Evolutionary conservation across 345 rosid species (phyloP).

Genomic region (Balakata baccata): DNA sequence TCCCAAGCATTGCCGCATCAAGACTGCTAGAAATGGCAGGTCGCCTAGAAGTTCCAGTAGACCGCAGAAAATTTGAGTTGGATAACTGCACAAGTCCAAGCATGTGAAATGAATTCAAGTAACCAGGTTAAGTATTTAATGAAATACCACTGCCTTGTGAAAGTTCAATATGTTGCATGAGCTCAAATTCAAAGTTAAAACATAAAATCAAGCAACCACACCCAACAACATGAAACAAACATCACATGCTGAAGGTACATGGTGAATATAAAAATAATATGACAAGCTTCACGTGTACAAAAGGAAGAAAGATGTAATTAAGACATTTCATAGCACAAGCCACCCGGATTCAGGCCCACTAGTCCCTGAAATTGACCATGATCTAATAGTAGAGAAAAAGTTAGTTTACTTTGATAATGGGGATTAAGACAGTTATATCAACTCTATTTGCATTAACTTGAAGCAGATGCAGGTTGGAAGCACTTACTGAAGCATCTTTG

Average conservation of each 20-base stretch:
- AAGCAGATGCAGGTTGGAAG: constrained; percentile 12
- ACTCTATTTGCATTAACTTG: neutral
- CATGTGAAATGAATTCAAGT: neutral
- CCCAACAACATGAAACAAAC: neutral
- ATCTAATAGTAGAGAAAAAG: neutral
- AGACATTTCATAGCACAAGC: neutral
- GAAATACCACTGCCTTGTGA: neutral
- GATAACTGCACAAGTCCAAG: constrained; percentile 50
- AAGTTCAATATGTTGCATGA: neutral
- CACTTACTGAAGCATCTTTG: constrained; percentile 46
- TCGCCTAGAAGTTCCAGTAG: constrained; percentile 61
- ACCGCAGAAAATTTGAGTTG: constrained; percentile 49
- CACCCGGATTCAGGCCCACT: neutral
- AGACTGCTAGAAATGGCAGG: constrained; percentile 43
- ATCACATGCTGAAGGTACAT: neutral
- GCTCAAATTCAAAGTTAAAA: no score
- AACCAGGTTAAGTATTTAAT: neutral
- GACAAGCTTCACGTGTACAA: neutral
- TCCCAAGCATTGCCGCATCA: constrained; percentile 42
- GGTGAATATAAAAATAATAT: no score
- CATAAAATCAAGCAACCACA: neutral
- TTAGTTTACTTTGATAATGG: neutral
- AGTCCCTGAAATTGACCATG: neutral
- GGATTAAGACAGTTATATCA: neutral
- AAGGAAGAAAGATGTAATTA: neutral